Conservation (phyloP, 2,329 filamentous ascomycete genomes). For the Trichophyton equinum region DNA sequence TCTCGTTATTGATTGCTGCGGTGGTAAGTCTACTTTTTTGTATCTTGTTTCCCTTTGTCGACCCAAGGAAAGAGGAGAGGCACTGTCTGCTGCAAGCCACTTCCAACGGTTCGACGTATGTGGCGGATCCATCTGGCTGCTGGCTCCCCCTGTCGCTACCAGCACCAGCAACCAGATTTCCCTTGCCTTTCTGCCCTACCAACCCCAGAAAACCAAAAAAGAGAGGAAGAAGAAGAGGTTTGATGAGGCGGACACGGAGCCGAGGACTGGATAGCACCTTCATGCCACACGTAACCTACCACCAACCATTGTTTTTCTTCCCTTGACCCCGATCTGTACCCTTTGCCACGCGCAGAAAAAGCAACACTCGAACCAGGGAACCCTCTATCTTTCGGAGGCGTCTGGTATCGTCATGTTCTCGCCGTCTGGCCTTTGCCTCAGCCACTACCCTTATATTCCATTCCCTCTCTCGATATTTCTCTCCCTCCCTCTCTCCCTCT, state of each 20-base stretch:
- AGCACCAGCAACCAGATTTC: neutral
- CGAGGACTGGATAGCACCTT: neutral
- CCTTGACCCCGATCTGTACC: neutral
- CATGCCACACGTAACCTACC: neutral
- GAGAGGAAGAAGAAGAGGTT: no score
- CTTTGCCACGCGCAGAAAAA: conserved; percentile 1
- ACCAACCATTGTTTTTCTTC: neutral
- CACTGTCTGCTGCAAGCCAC: neutral
- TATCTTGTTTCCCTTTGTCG: neutral
- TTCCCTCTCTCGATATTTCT: neutral
- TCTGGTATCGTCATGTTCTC: neutral
- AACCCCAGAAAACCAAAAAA: neutral
- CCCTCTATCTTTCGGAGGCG: neutral
- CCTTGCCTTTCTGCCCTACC: neutral
- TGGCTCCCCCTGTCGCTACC: neutral
- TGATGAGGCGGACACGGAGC: no score
- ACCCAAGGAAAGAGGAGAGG: neutral
- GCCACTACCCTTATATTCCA: neutral
- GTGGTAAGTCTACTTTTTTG: neutral
- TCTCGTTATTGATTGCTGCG: neutral
- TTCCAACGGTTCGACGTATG: conserved; percentile 1
- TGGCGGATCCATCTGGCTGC: neutral
- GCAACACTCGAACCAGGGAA: neutral
- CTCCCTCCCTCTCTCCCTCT: no score
- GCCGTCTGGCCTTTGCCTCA: neutral